Evolutionary conservation across 805 yeast genomes (phyloP).

Genomic region (Candida koratica): DNA sequence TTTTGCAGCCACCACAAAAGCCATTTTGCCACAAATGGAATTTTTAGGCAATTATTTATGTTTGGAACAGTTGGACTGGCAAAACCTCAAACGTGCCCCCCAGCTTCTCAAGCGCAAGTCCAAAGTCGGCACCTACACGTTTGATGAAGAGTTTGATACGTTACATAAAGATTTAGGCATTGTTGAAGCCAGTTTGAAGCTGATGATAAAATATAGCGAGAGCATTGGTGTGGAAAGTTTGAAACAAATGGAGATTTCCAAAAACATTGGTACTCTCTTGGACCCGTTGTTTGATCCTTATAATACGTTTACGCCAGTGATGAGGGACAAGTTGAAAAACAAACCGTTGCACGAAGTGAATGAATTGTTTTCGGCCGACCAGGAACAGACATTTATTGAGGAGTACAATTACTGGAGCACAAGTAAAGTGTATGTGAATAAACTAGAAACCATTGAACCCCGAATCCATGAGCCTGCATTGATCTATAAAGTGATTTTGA

Average conservation of each 20-base stretch:
- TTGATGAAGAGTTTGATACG: conserved; percentile 38
- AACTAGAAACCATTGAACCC: neutral
- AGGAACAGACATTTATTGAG: neutral
- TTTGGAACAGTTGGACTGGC: conserved; percentile 7
- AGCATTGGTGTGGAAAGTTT: conserved; percentile 1
- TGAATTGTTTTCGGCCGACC: conserved; percentile 1
- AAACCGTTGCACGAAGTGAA: conserved; percentile 1
- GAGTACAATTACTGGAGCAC: conserved; percentile 9
- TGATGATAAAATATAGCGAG: conserved; percentile 16
- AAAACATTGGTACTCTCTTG: neutral
- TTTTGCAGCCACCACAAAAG: neutral
- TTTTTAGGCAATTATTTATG: conserved; percentile 2
- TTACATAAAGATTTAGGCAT: conserved; percentile 16
- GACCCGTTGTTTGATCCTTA: conserved; percentile 20
- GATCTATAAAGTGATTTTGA: neutral
- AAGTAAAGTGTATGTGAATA: conserved; percentile 2
- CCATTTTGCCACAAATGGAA: conserved; percentile 5
- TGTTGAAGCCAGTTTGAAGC: conserved; percentile 17
- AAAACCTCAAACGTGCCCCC: conserved; percentile 25
- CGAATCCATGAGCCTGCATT: neutral
- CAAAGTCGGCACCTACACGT: conserved; percentile 24
- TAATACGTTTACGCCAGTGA: conserved; percentile 12
- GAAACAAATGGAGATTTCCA: conserved; percentile 1
- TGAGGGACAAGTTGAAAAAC: conserved; percentile 10
- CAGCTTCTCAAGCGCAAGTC: conserved; percentile 29